Evolutionary conservation across 164 flowering plant genomes (phyloP).

Genomic region (Vitis rotundifolia): DNA sequence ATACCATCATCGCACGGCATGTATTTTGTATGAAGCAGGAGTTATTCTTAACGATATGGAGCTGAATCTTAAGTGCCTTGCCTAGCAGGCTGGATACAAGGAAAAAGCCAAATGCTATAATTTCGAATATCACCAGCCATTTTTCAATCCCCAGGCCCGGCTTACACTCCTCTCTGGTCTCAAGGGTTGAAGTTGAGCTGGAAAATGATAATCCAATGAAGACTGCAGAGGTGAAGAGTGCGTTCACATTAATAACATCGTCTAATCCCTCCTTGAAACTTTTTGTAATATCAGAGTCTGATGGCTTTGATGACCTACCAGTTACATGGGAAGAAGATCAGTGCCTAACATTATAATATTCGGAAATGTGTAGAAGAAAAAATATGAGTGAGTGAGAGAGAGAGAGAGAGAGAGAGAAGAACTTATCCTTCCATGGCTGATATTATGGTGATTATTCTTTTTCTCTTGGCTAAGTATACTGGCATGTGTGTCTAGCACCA

Average conservation of each 20-base stretch:
- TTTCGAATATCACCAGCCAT: constrained; percentile 1
- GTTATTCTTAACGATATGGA: background rate
- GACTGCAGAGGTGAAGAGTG: constrained; percentile 2
- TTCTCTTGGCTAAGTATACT: too few species aligned
- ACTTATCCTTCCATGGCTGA: too few species aligned
- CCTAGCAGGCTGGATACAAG: constrained; percentile 7
- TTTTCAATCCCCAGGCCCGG: background rate
- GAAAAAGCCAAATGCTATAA: constrained; percentile 2
- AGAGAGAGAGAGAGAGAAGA: too few species aligned
- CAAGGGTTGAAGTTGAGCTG: background rate
- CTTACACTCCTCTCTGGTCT: constrained; percentile 1
- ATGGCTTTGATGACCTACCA: too few species aligned
- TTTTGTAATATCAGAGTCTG: too few species aligned
- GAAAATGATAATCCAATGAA: constrained; percentile 6
- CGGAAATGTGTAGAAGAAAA: too few species aligned
- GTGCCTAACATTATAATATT: too few species aligned
- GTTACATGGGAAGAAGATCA: too few species aligned
- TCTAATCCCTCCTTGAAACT: constrained; percentile 1
- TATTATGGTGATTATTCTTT: too few species aligned
- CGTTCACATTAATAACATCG: constrained; percentile 6
- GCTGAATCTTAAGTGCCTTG: constrained; percentile 4
- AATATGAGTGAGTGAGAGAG: too few species aligned
- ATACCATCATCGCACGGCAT: background rate
- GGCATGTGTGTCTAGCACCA: too few species aligned
- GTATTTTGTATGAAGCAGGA: too few species aligned